Percentiles rank a stretch among this genome's conserved stretches.
Conservation (phyloP, 176 grass and related monocot genomes). For the Zoysia japonica region DNA sequence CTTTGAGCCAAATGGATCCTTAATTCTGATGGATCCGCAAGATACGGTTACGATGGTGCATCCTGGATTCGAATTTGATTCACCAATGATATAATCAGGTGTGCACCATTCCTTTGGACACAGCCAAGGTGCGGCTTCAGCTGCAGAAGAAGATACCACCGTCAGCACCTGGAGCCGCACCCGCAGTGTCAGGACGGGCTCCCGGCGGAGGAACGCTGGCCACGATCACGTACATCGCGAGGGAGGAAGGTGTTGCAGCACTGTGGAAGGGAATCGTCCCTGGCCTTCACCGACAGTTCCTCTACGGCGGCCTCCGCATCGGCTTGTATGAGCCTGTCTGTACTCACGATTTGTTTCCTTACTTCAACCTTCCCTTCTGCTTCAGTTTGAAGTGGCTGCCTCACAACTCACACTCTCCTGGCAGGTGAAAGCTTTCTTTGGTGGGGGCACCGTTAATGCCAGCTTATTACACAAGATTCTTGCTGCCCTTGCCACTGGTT, state of each 20-base stretch:
- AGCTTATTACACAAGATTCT: slow-evolving; percentile 76
- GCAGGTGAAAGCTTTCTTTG: slow-evolving; percentile 72
- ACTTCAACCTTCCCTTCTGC: neutral
- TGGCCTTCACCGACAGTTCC: slow-evolving; percentile 75
- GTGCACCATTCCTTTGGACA: slow-evolving; percentile 92
- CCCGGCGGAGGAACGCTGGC: slow-evolving; percentile 53
- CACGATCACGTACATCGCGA: slow-evolving; percentile 59
- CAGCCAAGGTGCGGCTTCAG: slow-evolving; percentile 95
- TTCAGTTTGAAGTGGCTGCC: neutral
- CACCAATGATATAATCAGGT: slow-evolving; percentile 51
- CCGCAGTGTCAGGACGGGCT: neutral
- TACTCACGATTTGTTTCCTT: slow-evolving; percentile 14
- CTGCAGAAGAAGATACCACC: slow-evolving; percentile 61
- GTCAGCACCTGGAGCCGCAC: neutral
- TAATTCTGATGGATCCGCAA: neutral
- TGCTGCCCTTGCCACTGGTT: slow-evolving; percentile 78
- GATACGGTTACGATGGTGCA: slow-evolving; percentile 5
- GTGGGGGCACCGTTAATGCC: slow-evolving; percentile 44
- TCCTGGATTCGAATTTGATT: slow-evolving; percentile 2
- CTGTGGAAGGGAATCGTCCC: slow-evolving; percentile 94
- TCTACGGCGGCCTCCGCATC: slow-evolving; percentile 87
- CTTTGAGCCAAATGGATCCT: slow-evolving; percentile 1
- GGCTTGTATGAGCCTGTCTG: slow-evolving; percentile 86
- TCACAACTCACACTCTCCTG: neutral
- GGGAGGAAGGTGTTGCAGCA: slow-evolving; percentile 69